Evolutionary conservation across 73 alveolate genomes (phyloP).

Genomic region (Paramecium sonneborni): DNA sequence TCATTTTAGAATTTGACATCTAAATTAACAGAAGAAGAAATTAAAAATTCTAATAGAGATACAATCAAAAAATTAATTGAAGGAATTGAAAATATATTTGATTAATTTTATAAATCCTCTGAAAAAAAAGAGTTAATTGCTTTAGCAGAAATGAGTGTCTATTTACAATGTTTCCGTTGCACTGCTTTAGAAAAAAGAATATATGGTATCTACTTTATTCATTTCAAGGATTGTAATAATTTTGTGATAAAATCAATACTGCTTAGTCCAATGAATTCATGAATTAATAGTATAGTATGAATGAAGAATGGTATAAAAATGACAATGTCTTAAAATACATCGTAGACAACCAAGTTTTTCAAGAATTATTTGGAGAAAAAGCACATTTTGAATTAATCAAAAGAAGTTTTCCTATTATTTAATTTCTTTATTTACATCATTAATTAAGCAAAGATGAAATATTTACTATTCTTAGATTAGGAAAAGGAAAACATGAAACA

Average conservation of each 20-base stretch:
- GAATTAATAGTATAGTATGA: neutral
- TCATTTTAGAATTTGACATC: neutral
- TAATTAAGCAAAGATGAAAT: conserved; percentile 3
- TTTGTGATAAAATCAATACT: conserved; percentile 36
- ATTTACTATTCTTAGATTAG: neutral
- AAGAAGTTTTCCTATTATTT: conserved; percentile 42
- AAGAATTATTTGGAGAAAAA: conserved; percentile 44
- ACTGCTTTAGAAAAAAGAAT: conserved; percentile 17
- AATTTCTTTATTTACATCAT: conserved; percentile 8
- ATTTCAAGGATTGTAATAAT: neutral
- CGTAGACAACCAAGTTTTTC: neutral
- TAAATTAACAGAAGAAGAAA: conserved; percentile 8
- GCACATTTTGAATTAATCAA: conserved; percentile 51
- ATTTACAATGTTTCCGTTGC: neutral
- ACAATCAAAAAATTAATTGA: neutral
- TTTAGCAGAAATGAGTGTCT: neutral
- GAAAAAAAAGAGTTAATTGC: neutral
- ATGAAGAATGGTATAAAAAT: conserved; percentile 40
- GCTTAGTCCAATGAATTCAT: neutral
- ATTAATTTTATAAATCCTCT: neutral
- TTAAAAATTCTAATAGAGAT: neutral
- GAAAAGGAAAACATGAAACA: conserved; percentile 42
- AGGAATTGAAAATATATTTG: neutral
- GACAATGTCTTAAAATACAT: neutral
- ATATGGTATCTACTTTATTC: neutral